Evolutionary conservation across 164 flowering plant genomes (phyloP), one percentile per base, ranked within the genome.

Genomic region (Tetracentron sinense): DNA sequence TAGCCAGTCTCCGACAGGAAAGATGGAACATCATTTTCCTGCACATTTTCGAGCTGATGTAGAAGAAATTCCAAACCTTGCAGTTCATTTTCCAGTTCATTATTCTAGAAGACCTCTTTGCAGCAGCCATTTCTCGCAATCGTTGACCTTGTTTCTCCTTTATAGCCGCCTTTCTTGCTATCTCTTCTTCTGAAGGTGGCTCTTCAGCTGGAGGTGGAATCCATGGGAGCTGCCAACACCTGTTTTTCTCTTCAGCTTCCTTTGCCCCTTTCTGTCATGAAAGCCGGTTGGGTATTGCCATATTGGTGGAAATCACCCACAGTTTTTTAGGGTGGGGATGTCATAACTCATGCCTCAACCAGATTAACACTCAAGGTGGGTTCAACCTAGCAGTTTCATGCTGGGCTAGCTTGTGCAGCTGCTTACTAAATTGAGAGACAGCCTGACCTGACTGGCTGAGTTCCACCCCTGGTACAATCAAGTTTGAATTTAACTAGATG

Each of bases 171-270:
- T 87, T 95, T 71, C 97, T 85, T 17, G 99, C 97, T 61, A 89
- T 58, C 79, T 94, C 99, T 76, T 92, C 99, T 72, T 83, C 97
- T 16, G 99, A 90, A 54, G 96, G 94, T 51, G 75, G 80, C 66
- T 78, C 92, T 71, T 92, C 97, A 61, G 51, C 64, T 44, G 90
- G 92, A 55, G 86, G 85, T 10, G 97, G 97, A 55, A 85, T 66
- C 90, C 93, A 92, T 12, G 96, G 94, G 26, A 92, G 92, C 73
- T 95, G 99, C 99, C 99, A 95, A 72, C 78, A 78, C 72, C 88
- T 84, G 52, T 80, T 84, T 71, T 85, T 92, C 51, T 92, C 94
- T 72, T 88, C 92, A 57, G 96, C 86, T 77, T 88, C 90, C 71
- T 85, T 87, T 65, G 80, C 62, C 47, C 92, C 97, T 69, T 77